Conservation (phyloP, 805 yeast species). For the Candida hungchunana region DNA sequence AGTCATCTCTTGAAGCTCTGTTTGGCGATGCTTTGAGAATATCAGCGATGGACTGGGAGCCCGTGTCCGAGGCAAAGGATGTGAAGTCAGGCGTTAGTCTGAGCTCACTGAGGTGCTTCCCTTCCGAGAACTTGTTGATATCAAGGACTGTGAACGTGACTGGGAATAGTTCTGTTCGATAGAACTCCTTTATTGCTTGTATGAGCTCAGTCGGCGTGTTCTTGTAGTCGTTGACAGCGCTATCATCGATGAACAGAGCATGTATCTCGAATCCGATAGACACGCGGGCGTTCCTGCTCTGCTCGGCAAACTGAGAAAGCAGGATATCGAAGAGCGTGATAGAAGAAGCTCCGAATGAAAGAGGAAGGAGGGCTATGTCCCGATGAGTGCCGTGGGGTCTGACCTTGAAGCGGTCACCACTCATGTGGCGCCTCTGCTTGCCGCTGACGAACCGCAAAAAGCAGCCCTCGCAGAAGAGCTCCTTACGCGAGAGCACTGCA, state of each 20-base stretch:
- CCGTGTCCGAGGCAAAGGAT: background rate
- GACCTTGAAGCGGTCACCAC: constrained; percentile 65
- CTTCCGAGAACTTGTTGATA: constrained; percentile 16
- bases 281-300: constrained; percentile 55
- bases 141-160: constrained; percentile 38
- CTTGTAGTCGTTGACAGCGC: constrained; percentile 19
- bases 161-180: constrained; percentile 26
- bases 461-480: constrained; percentile 61
- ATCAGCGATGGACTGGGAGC: constrained; percentile 23
- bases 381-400: constrained; percentile 46
- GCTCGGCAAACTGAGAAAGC: constrained; percentile 57
- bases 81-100: too few species aligned
- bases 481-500: constrained; percentile 52
- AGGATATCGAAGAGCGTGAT: constrained; percentile 66
- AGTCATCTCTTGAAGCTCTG: constrained; percentile 65
- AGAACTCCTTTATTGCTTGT: constrained; percentile 17
- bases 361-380: constrained; percentile 51
- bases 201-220: constrained; percentile 14
- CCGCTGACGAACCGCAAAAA: constrained; percentile 69
- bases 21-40: constrained; percentile 39
- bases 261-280: constrained; percentile 61
- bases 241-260: constrained; percentile 46
- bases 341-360: constrained; percentile 67
- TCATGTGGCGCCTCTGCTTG: constrained; percentile 77
- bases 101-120: background rate